Conservation (phyloP, 257 asterid genomes). For the Echites panduratus region DNA sequence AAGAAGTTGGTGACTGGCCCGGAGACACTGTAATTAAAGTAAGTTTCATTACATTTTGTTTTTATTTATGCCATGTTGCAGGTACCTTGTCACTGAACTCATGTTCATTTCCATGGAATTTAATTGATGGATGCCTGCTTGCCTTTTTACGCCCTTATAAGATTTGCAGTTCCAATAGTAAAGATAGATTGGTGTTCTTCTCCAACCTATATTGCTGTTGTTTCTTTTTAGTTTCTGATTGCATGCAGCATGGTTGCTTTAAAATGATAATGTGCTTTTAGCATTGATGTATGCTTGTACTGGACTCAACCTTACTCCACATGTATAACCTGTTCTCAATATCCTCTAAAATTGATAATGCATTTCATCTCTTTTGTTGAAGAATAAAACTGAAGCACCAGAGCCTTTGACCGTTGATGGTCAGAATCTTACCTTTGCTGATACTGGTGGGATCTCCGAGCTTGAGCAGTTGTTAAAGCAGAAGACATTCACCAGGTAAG, state of each 20-base stretch:
- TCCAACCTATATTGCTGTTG: neutral
- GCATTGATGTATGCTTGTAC: neutral
- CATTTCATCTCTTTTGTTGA: slow-evolving; percentile 14
- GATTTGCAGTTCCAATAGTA: neutral
- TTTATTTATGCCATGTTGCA: slow-evolving; percentile 1
- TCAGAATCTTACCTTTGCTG: slow-evolving; percentile 29
- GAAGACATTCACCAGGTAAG: slow-evolving; percentile 65
- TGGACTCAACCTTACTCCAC: neutral
- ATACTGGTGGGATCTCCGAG: slow-evolving; percentile 42
- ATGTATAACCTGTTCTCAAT: neutral
- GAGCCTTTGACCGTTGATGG: slow-evolving; percentile 30
- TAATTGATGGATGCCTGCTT: neutral
- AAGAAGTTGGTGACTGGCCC: slow-evolving; percentile 30
- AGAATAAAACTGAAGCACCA: slow-evolving; percentile 34
- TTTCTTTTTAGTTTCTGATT: neutral
- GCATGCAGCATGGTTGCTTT: neutral
- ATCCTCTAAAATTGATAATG: neutral
- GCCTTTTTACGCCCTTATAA: neutral
- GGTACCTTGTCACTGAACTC: neutral
- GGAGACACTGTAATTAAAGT: slow-evolving; percentile 40
- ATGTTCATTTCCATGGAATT: neutral
- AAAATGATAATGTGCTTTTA: neutral
- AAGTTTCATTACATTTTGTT: slow-evolving; percentile 24
- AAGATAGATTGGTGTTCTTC: neutral
- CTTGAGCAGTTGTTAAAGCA: slow-evolving; percentile 73